Base-by-base conservation (phyloP, 2,329 filamentous ascomycete species). In the Fusarium sambucinum region DNA sequence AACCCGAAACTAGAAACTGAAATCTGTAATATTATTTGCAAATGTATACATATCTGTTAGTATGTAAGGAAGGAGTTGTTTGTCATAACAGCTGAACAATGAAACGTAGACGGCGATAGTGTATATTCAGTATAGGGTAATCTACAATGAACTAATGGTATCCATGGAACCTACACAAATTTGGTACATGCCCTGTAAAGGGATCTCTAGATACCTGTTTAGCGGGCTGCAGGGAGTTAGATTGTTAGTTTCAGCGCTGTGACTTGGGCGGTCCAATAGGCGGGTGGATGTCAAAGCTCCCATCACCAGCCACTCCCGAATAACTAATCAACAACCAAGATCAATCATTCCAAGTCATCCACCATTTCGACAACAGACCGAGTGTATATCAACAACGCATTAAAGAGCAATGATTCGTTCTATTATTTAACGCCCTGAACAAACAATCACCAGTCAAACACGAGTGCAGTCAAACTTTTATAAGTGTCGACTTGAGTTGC, bases 211-310 rank as follows among this genome's bases (percentile, higher is more conserved):
- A n/a, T n/a, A n/a, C n/a, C n/a, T n/a, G n/a, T 33, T 37, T 35
- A 50, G 21, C 17, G 19, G 17, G 30, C 14, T 29, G n/a, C 17
- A 23, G 47, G 47, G 23, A 12, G 42, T 30, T 21, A 14, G 14
- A 25, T 17, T 25, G 13, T 21, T 5, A 8, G 16, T 12, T 7
- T 13, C 32, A 38, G 32, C 47, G 27, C 27, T 30, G 27, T 19
- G 16, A 29, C 12, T 40, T n/a, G 29, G 40, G 16, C 16, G 40
- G 40, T 21, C 35, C 35, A 38, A 41, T 65, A 23, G 56, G 45
- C 38, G n/a, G 35, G 11, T 13, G 45, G 38, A 38, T 53, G 32
- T 60, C 61, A 60, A 6, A 56, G 66, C 60, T 69, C 40, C 21
- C 21, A 25, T 48, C 45, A 16, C 46, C 32, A 55, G 32, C 48